Conservation (phyloP, 768 basidiomycete genomes). For the Coprinopsis strossmayeri region DNA sequence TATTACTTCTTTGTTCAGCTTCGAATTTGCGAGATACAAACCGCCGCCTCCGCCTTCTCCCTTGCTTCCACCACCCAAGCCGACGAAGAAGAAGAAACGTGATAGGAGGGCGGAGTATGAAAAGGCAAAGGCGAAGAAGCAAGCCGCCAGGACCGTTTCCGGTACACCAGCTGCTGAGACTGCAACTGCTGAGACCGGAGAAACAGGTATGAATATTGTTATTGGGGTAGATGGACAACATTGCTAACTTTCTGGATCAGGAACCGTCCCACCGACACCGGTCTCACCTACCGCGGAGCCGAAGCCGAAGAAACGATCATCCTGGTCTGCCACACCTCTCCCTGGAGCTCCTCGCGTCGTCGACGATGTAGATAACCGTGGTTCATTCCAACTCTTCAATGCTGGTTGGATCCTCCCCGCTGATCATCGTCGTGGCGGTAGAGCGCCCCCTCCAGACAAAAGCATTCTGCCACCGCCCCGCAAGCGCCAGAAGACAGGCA, state of each 20-base stretch:
- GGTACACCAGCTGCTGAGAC: slow-evolving; percentile 11
- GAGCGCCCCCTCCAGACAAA: slow-evolving; percentile 36
- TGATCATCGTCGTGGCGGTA: slow-evolving; percentile 60
- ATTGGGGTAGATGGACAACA: not conserved
- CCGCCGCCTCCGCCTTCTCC: slow-evolving; percentile 56
- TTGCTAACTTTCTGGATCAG: too few species aligned
- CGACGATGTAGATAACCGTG: slow-evolving; percentile 62
- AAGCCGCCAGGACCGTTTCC: slow-evolving; percentile 7
- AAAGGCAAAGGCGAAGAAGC: slow-evolving; percentile 25
- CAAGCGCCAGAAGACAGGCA: slow-evolving; percentile 47
- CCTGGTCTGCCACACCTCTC: slow-evolving; percentile 16
- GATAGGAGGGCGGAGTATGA: slow-evolving; percentile 35
- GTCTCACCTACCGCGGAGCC: not conserved
- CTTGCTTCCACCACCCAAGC: slow-evolving; percentile 26
- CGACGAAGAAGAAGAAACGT: slow-evolving; percentile 32
- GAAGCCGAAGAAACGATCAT: slow-evolving; percentile 22
- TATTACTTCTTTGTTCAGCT: slow-evolving; percentile 60
- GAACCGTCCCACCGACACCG: not conserved
- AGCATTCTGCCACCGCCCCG: slow-evolving; percentile 43
- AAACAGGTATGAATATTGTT: not conserved
- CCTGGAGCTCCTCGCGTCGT: slow-evolving; percentile 50
- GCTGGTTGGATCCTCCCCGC: slow-evolving; percentile 83
- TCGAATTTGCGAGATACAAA: slow-evolving; percentile 57
- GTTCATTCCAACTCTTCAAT: slow-evolving; percentile 79
- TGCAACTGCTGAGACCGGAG: slow-evolving; percentile 9